Evolutionary conservation across 306 rosid species (phyloP), one percentile per base, ranked within the genome.

Genomic region (Argentina anserina): DNA sequence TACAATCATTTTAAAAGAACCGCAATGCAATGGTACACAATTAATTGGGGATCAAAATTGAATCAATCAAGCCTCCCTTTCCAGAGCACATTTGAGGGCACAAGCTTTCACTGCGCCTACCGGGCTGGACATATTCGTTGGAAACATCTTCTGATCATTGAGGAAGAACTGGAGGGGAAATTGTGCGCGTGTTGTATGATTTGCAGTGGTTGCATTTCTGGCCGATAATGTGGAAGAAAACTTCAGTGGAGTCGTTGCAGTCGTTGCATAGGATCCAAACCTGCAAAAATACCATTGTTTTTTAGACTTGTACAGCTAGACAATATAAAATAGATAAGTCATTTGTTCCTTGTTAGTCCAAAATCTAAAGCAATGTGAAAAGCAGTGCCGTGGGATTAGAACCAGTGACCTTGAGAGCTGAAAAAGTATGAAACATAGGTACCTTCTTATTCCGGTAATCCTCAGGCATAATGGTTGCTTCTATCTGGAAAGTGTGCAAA

Each of bases 211-310:
- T 79, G 74, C 99, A 95, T 90, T 90, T 95, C 67, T 89, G 97
- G 72, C 97, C 97, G 46, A 95, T 67, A 61, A 91, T 82, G 88
- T 95, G 96, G 79, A 88, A 95, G 86, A 71, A 85, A 34, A 81
- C 97, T 85, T 95, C 97, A 0, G 97, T 91, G 12, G 97, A 89
- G 80, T 95, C 97, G 69, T 95, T 95, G 86, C 99, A 91, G 82
- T 95, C 97, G 40, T 91, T 95, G 56, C 99, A 95, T 46, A 95
- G 84, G 55, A 95, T 95, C 99, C 99, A 95, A 28, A 91, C 93
- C 99, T 95, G 96, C 83, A 86, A 78, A 78, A 80, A 25, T 15
- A 6, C 33, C 47, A 41, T 21, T 79, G 73, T 52, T 80, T 72
- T 37, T 67, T n/a, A 69, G 37, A 67, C 9, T 71, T 71, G 25